Base-by-base conservation (phyloP, 306 rosid species). In the Pueraria montana region DNA sequence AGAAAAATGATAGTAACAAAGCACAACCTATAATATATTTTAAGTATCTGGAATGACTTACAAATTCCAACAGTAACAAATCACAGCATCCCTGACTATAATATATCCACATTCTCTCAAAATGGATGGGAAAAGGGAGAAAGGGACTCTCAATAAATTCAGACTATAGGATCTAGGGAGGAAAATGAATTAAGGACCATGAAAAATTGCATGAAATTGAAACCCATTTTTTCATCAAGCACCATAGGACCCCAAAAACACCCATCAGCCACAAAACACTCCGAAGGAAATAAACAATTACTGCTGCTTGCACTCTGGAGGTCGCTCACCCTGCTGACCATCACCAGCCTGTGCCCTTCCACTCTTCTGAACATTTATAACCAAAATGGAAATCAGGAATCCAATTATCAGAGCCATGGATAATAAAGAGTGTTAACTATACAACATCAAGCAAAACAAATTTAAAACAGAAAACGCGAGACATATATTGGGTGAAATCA, bases 241-340 rank as follows among this genome's bases (percentile, higher is more conserved):
- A 53, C 61, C 26, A 53, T 8, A 53, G 26, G 61, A 53, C 26
- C 61, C 7, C 26, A 18, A 53, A 53, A 14, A 61, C 66, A 76
- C 59, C 77, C 14, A 40, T 66, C 88, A 63, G 43, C 76, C 55
- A 26, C 79, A 74, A 65, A 17, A 43, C 24, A 56, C 48, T 12
- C 61, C 6, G 79, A 53, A 82, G 17, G 17, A 70, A 63, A 61
- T 62, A 50, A 43, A 72, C 80, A 38, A 38, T 8, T 92, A 94
- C 94, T 92, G 98, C 83, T 91, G 97, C 92, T 94, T 92, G 97
- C 98, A 94, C 81, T 92, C 98, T 17, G 97, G 93, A 56, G 98
- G 98, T 46, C 92, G 87, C 91, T 92, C 97, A 3, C 94, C 94
- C 55, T 65, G 86, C 80, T 78, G 89, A 62, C 86, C 93, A 26